Conservation (phyloP, 2,329 filamentous ascomycete genomes). For the Dryadomyces sulphureus region DNA sequence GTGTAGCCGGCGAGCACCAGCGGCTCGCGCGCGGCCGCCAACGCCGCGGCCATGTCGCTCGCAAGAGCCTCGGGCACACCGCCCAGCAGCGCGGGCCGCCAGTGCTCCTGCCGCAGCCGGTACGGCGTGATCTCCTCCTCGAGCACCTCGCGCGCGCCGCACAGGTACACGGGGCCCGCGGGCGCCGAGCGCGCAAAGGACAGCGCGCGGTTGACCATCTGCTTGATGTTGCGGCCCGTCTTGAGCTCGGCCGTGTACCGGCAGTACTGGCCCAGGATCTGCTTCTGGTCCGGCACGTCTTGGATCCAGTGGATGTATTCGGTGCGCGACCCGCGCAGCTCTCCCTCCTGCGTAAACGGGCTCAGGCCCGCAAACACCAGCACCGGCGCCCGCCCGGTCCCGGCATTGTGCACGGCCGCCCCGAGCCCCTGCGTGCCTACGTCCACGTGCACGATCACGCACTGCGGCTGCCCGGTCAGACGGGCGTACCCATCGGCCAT, state of each 20-base stretch:
- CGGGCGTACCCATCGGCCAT: constrained; percentile 63
- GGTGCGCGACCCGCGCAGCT: constrained; percentile 24
- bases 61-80: constrained; percentile 39
- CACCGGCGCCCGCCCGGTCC: constrained; percentile 51
- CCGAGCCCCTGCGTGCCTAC: constrained; percentile 60
- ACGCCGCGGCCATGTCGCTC: constrained; percentile 42
- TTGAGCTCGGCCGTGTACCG: constrained; percentile 73
- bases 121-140: constrained; percentile 71
- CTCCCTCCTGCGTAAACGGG: constrained; percentile 27
- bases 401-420: constrained; percentile 58
- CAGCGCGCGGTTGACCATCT: constrained; percentile 73
- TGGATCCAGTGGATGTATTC: constrained; percentile 28
- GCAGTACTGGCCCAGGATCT: constrained; percentile 66
- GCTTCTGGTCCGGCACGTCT: constrained; percentile 20
- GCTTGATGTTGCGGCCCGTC: constrained; percentile 72
- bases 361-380: constrained; percentile 27
- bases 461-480: constrained; percentile 50
- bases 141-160: constrained; percentile 68
- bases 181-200: constrained; percentile 70
- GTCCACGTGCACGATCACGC: constrained; percentile 59
- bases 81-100: constrained; percentile 56
- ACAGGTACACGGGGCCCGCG: constrained; percentile 66
- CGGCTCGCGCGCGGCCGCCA: constrained; percentile 50
- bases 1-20: constrained; percentile 57
- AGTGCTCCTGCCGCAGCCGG: constrained; percentile 49